phyloP scores from a whole-genome alignment of 2,329 filamentous ascomycete genomes.

The Aureobasidium sp. region DNA sequence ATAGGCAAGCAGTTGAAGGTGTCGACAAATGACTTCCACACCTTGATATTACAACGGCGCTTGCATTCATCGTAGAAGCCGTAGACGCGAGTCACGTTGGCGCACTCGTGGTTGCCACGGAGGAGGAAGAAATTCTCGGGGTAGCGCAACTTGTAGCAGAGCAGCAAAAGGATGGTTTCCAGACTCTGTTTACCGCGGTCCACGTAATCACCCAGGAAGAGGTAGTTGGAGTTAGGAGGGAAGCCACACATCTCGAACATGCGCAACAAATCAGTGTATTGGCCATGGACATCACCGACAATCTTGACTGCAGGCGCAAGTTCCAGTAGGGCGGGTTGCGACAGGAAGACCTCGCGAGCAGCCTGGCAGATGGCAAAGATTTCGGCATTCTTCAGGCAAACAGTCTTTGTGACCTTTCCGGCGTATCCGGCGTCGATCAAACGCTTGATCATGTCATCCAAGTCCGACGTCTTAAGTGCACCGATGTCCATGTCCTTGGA shows the following conservation, averaged over 20 bases:
- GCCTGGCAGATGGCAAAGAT: constrained; percentile 89
- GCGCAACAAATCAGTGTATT: constrained; percentile 91
- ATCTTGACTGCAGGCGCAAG: constrained; percentile 95
- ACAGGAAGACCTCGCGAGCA: constrained; percentile 79
- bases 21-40: constrained; percentile 97
- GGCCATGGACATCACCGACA: constrained; percentile 91
- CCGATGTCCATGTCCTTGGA: constrained; percentile 65
- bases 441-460: constrained; percentile 95
- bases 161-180: constrained; percentile 83
- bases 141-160: constrained; percentile 96
- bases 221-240: constrained; percentile 81
- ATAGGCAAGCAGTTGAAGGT: constrained; percentile 95
- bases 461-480: constrained; percentile 82
- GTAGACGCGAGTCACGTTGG: constrained; percentile 90
- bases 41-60: constrained; percentile 87
- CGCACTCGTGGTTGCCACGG: constrained; percentile 92
- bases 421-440: constrained; percentile 91
- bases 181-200: constrained; percentile 93
- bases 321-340: constrained; percentile 85
- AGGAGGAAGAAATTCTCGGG: constrained; percentile 96
- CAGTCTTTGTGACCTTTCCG: constrained; percentile 94
- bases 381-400: constrained; percentile 95
- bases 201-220: constrained; percentile 94
- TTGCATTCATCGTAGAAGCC: constrained; percentile 99
- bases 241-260: constrained; percentile 99